Percentiles rank a stretch among this genome's conserved stretches.
These are phyloP conservation scores for Fusarium abutilonis DNA, from an alignment of 2,329 filamentous ascomycete genomes.

Conservation along the genomic window DNA sequence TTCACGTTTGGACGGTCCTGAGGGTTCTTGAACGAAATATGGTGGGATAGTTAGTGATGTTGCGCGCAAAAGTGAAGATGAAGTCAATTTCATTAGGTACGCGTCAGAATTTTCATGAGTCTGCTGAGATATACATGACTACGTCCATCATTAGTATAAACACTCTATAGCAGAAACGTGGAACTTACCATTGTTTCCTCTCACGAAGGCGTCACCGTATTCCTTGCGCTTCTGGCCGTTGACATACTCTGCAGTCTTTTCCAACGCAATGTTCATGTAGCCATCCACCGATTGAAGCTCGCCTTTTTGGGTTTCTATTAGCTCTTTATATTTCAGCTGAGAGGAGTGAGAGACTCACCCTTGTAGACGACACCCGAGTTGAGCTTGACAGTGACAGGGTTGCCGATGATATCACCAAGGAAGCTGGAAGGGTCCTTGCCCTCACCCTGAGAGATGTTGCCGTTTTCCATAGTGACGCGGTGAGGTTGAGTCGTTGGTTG, in stretches of 20 bases:
- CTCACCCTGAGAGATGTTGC: constrained; percentile 68
- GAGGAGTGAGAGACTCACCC: constrained; percentile 63
- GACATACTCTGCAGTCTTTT: constrained; percentile 93
- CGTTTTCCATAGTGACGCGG: constrained; percentile 75
- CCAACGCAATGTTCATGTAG: constrained; percentile 99
- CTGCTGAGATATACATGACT: constrained; percentile 79
- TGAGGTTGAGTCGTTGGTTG: background rate
- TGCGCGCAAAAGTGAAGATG: constrained; percentile 9
- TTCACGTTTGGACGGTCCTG: constrained; percentile 48
- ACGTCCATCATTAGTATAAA: constrained; percentile 20
- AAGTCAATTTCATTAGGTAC: constrained; percentile 29
- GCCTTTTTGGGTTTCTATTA: constrained; percentile 61
- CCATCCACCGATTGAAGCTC: constrained; percentile 97
- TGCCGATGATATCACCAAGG: constrained; percentile 92
- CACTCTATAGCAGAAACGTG: background rate
- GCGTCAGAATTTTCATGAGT: constrained; percentile 54
- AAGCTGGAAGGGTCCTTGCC: constrained; percentile 94
- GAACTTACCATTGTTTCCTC: constrained; percentile 90
- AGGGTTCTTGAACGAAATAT: constrained; percentile 3
- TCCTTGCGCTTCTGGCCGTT: constrained; percentile 82
- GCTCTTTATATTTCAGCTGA: background rate
- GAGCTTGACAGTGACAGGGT: constrained; percentile 93
- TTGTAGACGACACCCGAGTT: constrained; percentile 99
- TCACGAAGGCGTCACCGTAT: constrained; percentile 94
- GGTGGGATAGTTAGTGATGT: background rate